A percentile compares a stretch with the other conserved stretches of the same genome.
phyloP scores from a whole-genome alignment of 257 asterid species.

The Dorcoceras hygrometricum region DNA sequence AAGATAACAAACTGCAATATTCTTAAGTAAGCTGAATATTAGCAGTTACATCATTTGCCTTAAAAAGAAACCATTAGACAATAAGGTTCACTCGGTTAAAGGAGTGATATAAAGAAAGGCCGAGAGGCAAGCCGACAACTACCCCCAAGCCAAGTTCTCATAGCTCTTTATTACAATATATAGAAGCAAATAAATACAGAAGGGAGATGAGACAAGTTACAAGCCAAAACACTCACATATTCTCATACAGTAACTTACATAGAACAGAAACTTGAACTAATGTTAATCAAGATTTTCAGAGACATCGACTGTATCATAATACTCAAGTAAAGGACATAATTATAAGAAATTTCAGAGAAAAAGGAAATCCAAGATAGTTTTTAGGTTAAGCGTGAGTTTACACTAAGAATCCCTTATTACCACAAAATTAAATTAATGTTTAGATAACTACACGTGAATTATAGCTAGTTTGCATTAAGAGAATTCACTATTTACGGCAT shows the following conservation, averaged over 20 bases:
- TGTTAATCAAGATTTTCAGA: not conserved
- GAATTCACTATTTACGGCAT: not conserved
- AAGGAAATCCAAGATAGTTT: not conserved
- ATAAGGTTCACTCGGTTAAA: not conserved
- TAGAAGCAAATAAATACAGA: not conserved
- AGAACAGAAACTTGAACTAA: not conserved
- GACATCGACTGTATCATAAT: not conserved
- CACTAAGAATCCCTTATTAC: not conserved
- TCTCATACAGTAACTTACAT: not conserved
- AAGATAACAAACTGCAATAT: not conserved
- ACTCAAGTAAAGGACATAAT: not conserved
- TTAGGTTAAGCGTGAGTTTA: not conserved
- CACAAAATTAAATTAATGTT: not conserved
- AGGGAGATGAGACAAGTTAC: not conserved
- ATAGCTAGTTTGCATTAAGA: not conserved
- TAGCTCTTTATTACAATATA: no score
- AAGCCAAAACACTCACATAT: no score
- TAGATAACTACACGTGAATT: not conserved
- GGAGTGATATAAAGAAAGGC: not conserved
- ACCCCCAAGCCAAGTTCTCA: no score
- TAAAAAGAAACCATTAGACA: not conserved
- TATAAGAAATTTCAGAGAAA: not conserved
- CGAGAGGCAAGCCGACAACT: no score
- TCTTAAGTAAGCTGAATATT: not conserved
- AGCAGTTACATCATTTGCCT: not conserved